Evolutionary conservation across 345 rosid genomes (phyloP).

Genomic region (Gossypium sturtianum): DNA sequence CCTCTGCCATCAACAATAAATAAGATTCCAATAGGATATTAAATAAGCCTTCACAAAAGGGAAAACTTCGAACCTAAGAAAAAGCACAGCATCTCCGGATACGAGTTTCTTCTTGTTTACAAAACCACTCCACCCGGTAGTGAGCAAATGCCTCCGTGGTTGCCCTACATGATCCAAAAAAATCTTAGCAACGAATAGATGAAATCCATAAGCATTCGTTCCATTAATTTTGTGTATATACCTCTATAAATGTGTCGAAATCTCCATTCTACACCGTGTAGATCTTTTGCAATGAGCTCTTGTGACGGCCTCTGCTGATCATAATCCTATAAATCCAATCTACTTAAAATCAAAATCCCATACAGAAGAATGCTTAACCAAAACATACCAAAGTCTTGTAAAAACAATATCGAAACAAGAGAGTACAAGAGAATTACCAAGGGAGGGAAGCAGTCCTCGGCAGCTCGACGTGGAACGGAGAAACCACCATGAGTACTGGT

Average conservation of each 20-base stretch:
- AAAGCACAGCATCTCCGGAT: slow-evolving; percentile 98
- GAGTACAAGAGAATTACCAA: slow-evolving; percentile 46
- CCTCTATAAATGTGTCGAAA: slow-evolving; percentile 97
- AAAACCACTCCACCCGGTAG: slow-evolving; percentile 99
- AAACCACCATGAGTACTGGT: slow-evolving; percentile 99
- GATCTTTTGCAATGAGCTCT: slow-evolving; percentile 95
- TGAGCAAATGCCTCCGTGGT: slow-evolving; percentile 97
- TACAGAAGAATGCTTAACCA: not conserved
- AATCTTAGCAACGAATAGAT: not conserved
- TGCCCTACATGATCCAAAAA: slow-evolving; percentile 50
- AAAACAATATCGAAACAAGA: not conserved
- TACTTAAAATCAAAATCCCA: slow-evolving; percentile 1
- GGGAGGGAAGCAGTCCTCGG: slow-evolving; percentile 99
- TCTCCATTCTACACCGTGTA: slow-evolving; percentile 92
- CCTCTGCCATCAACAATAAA: slow-evolving; percentile 49
- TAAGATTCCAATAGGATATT: not conserved
- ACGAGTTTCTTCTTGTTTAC: slow-evolving; percentile 97
- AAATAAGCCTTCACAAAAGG: not conserved
- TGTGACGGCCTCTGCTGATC: slow-evolving; percentile 94
- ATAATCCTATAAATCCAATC: slow-evolving; percentile 59
- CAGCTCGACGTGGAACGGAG: slow-evolving; percentile 98
- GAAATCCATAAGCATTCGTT: not conserved
- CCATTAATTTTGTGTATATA: slow-evolving; percentile 27
- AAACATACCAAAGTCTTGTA: not conserved
- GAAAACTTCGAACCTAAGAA: slow-evolving; percentile 54